Percentiles rank a stretch among this genome's conserved stretches.
Evolutionary conservation across 805 yeast species (phyloP).

Genomic region (Spathaspora arborariae): DNA sequence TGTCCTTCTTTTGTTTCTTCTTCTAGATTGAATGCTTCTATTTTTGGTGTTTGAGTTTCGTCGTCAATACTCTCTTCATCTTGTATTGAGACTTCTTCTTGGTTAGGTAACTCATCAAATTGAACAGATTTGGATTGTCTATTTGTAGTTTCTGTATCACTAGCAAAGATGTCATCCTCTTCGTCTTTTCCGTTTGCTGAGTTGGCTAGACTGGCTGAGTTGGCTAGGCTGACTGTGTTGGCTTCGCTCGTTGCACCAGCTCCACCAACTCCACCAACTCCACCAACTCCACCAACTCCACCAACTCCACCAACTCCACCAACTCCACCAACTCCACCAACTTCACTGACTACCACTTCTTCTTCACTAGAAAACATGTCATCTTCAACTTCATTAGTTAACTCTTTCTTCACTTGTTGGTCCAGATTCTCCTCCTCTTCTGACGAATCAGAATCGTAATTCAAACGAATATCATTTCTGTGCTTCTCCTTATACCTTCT

Average conservation of each 20-base stretch:
- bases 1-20: conserved; percentile 56
- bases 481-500: conserved; percentile 12
- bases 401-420: conserved; percentile 7
- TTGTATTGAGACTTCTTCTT: conserved; percentile 10
- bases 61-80: conserved; percentile 20
- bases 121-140: background rate
- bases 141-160: conserved; percentile 17
- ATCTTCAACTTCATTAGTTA: conserved; percentile 13
- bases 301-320: no score
- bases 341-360: no score
- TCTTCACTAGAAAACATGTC: conserved; percentile 8
- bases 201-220: no score
- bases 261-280: no score
- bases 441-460: conserved; percentile 25
- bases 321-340: no score
- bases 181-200: no score
- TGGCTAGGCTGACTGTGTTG: no score
- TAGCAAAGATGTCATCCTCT: conserved; percentile 46
- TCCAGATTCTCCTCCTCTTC: conserved; percentile 13
- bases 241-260: no score
- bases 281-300: no score
- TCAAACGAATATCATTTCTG: conserved; percentile 14
- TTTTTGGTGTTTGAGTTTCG: conserved; percentile 28
- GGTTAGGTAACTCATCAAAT: background rate
- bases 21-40: conserved; percentile 61